Conservation (phyloP, 2,329 filamentous ascomycete genomes). For the Elsinoe necatrix region DNA sequence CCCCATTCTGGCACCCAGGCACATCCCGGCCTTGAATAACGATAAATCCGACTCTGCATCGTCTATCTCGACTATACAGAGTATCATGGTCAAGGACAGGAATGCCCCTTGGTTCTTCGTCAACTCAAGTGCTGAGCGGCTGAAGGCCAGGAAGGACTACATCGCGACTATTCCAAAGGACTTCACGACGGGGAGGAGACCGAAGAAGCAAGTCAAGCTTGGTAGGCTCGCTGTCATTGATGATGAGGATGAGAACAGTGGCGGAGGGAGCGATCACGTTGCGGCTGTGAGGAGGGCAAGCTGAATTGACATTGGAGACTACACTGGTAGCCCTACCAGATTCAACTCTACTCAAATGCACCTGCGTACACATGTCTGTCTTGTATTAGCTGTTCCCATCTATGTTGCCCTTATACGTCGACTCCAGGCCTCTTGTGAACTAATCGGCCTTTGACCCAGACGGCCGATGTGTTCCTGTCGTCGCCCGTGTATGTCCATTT, state of each 20-base stretch:
- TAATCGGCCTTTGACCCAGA: conserved; percentile 80
- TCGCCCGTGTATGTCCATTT: conserved; percentile 96
- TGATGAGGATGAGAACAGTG: neutral
- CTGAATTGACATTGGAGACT: neutral
- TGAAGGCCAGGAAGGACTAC: neutral
- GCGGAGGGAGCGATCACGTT: neutral
- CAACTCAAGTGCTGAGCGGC: neutral
- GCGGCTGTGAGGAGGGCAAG: neutral
- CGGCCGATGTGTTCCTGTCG: conserved; percentile 77
- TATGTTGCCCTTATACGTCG: neutral
- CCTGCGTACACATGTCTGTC: neutral
- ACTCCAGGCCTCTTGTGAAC: conserved; percentile 51
- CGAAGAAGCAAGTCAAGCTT: neutral
- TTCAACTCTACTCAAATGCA: neutral
- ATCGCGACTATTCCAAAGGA: neutral
- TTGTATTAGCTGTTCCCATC: neutral
- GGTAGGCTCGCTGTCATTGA: neutral
- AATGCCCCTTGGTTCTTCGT: neutral
- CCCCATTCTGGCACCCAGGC: neutral
- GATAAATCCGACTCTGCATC: neutral
- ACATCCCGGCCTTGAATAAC: neutral
- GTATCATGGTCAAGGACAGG: neutral
- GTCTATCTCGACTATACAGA: neutral
- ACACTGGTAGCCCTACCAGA: neutral
- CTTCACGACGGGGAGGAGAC: neutral